Conservation (phyloP, 805 yeast genomes). For the Saitoella complicata region DNA sequence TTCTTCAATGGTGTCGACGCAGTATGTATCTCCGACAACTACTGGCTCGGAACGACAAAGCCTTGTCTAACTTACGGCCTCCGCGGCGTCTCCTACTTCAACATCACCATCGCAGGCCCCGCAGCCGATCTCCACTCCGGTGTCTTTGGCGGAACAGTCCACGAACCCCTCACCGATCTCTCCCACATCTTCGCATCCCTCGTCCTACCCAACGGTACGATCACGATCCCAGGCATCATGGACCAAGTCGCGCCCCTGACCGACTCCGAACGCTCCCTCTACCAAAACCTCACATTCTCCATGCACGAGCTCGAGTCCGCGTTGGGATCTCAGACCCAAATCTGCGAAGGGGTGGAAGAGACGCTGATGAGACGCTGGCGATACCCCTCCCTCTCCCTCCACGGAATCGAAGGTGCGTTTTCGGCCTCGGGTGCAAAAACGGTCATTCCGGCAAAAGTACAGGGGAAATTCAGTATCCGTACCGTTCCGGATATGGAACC, state of each 20-base stretch:
- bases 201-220: slow-evolving; percentile 70
- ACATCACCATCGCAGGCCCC: slow-evolving; percentile 70
- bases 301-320: slow-evolving; percentile 76
- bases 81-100: slow-evolving; percentile 92
- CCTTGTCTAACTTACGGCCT: slow-evolving; percentile 96
- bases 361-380: slow-evolving; percentile 98
- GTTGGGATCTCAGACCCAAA: slow-evolving; percentile 70
- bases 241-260: slow-evolving; percentile 95
- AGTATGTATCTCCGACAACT: slow-evolving; percentile 91
- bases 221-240: slow-evolving; percentile 69
- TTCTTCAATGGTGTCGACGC: slow-evolving; percentile 86
- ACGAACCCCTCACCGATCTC: slow-evolving; percentile 94
- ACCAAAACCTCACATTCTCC: slow-evolving; percentile 73
- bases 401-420: slow-evolving; percentile 97
- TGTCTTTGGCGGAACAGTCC: slow-evolving; percentile 89
- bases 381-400: slow-evolving; percentile 87
- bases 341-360: slow-evolving; percentile 60
- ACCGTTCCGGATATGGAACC: slow-evolving; percentile 91
- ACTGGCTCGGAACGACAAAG: slow-evolving; percentile 94
- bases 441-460: slow-evolving; percentile 87
- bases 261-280: slow-evolving; percentile 53
- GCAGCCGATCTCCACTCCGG: slow-evolving; percentile 96
- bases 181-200: slow-evolving; percentile 58
- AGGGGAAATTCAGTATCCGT: slow-evolving; percentile 90
- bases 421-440: slow-evolving; percentile 93